Evolutionary conservation across 352 stramenopile genomes (phyloP), one percentile per base, ranked within the genome.

Genomic region (Paralagenidium karlingii): DNA sequence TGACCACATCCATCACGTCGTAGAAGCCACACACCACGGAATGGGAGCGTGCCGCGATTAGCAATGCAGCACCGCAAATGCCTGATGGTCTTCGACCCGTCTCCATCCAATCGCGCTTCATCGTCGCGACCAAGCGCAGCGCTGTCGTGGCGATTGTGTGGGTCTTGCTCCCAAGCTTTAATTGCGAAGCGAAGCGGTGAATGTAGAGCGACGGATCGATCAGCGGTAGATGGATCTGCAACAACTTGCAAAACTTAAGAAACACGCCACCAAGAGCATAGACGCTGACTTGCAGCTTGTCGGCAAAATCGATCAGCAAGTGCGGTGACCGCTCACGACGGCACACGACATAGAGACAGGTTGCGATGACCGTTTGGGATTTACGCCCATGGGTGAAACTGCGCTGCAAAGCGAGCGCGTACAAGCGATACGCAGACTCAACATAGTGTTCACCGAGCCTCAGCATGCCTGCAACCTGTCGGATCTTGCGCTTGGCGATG

Each of bases 21-120:
- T 84, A 64, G 13, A 89, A 54, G 47, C 56, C 88, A 47, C 82
- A 89, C 51, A 75, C 88, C 27, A 96, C 86, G 0, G 91, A 93
- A 65, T 99, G 95, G 16, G 94, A 95, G n/a, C 94, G 74, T 5
- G 91, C 82, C 0, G 94, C 94, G 43, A 99, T 97, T 13, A 99
- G 64, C 8, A 99, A 65, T 16, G 94, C 91, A 1, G 95, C 95
- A 15, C 92, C 96, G 45, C 96, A 99, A 40, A 99, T 96, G 18
- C 96, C 96, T 9, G 94, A 95, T 0, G 96, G 96, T 2, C 95
- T 69, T 12, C 96, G 81, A 12, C 96, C 96, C 3, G 89, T 95
- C 32, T 98, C 88, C 44, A 99, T 99, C 96, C 96, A 99, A 70
- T 99, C 95, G 48, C 95, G 82, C 66, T 98, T 98, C 94, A 99